Evolutionary conservation across 2,329 filamentous ascomycete species (phyloP).

Genomic region (Alternaria postmessia): DNA sequence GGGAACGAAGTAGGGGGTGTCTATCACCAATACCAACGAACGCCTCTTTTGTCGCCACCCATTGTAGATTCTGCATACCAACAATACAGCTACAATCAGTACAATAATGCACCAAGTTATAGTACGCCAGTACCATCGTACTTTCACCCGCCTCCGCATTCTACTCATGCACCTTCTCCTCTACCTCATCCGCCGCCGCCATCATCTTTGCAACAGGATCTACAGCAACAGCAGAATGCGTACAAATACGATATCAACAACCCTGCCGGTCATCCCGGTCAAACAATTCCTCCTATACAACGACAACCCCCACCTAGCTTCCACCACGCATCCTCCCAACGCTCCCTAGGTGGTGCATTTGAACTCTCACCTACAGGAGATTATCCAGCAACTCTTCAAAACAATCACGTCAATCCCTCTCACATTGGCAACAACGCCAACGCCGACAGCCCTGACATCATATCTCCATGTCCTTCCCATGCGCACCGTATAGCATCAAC

Average conservation of each 20-base stretch:
- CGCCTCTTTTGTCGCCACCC: not conserved
- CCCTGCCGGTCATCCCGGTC: conserved; percentile 2
- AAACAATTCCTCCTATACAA: not conserved
- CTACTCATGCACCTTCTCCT: not conserved
- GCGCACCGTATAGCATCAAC: not conserved
- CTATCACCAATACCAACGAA: conserved; percentile 8
- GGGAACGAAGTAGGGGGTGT: not conserved
- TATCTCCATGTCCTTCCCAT: not conserved
- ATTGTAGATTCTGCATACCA: not conserved
- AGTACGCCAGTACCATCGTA: conserved; percentile 1
- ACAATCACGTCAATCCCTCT: not conserved
- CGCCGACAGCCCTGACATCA: not conserved
- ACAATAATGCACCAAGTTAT: not conserved
- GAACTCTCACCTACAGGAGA: conserved; percentile 6
- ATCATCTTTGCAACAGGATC: not conserved
- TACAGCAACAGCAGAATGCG: not conserved
- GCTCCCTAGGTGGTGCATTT: not conserved
- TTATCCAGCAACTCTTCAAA: not conserved
- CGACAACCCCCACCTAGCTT: not conserved
- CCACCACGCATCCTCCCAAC: not conserved
- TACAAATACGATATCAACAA: conserved; percentile 9
- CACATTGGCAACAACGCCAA: not conserved
- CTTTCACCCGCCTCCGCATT: not conserved
- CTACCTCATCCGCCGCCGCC: not conserved
- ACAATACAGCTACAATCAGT: not conserved